phyloP scores from a whole-genome alignment of 129 eudicot species.

The Smallanthus sonchifolius region DNA sequence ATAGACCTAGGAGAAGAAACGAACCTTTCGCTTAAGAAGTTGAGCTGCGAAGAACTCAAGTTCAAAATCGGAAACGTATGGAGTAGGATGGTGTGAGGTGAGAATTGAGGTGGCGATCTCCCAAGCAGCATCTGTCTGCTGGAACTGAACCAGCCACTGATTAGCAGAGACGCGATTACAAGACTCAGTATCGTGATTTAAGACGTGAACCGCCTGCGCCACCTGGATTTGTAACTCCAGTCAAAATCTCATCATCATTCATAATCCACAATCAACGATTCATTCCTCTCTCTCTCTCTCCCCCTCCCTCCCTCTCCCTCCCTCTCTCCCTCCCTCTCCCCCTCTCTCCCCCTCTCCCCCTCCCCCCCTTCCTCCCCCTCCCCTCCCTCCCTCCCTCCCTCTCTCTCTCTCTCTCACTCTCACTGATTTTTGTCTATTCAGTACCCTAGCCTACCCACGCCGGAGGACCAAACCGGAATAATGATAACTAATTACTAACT shows the following conservation, averaged over 20 bases:
- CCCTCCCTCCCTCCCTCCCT: background rate
- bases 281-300: background rate
- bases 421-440: background rate
- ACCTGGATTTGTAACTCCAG: constrained; percentile 78
- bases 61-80: constrained; percentile 48
- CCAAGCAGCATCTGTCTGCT: constrained; percentile 89
- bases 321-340: background rate
- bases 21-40: constrained; percentile 87
- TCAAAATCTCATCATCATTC: constrained; percentile 5
- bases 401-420: no score
- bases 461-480: background rate
- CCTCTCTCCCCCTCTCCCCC: background rate
- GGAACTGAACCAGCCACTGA: constrained; percentile 96
- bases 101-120: constrained; percentile 81
- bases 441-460: constrained; percentile 15
- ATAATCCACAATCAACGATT: background rate
- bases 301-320: background rate
- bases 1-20: no score
- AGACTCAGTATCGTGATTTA: constrained; percentile 86
- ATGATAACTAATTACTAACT: no score
- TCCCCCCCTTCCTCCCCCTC: no score
- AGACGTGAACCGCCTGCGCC: constrained; percentile 77
- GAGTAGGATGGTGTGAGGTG: constrained; percentile 56
- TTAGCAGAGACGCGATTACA: constrained; percentile 93
- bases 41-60: constrained; percentile 94